Conservation (phyloP, 2,329 filamentous ascomycete species). For the Aspergillus sp. region DNA sequence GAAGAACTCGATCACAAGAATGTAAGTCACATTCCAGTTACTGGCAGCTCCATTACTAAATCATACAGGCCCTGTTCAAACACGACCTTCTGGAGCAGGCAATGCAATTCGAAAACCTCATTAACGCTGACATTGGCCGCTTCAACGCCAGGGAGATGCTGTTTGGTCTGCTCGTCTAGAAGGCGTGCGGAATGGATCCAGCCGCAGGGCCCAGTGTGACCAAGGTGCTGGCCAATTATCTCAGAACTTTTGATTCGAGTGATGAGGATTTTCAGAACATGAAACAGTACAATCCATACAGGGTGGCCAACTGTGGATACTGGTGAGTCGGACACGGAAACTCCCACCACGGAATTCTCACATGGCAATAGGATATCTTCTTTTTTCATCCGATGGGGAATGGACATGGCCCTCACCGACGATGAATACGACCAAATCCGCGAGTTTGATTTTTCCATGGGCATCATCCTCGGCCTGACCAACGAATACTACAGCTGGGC, state of each 20-base stretch:
- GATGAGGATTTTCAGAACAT: background rate
- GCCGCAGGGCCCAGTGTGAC: background rate
- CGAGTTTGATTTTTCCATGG: slow-evolving; percentile 7
- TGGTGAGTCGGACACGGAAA: background rate
- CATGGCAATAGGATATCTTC: slow-evolving; percentile 1
- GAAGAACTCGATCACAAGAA: background rate
- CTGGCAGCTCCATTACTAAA: no score
- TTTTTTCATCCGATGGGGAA: slow-evolving; percentile 3
- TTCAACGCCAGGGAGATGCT: background rate
- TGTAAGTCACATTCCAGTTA: no score
- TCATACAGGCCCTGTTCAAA: background rate
- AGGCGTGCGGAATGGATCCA: background rate
- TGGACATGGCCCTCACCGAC: slow-evolving; percentile 1
- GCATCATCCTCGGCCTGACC: slow-evolving; percentile 6
- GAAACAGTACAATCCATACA: background rate
- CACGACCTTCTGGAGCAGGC: background rate
- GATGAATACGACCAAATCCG: slow-evolving; percentile 4
- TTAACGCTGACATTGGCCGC: background rate
- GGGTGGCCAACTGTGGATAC: background rate
- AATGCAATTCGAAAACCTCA: background rate
- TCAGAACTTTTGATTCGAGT: background rate
- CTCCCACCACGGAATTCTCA: background rate
- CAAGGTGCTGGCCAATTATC: background rate
- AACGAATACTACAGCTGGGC: slow-evolving; percentile 10
- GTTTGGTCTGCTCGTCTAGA: background rate